Conservation (phyloP, 208 protist species). For the Wallacemonas sp. region DNA sequence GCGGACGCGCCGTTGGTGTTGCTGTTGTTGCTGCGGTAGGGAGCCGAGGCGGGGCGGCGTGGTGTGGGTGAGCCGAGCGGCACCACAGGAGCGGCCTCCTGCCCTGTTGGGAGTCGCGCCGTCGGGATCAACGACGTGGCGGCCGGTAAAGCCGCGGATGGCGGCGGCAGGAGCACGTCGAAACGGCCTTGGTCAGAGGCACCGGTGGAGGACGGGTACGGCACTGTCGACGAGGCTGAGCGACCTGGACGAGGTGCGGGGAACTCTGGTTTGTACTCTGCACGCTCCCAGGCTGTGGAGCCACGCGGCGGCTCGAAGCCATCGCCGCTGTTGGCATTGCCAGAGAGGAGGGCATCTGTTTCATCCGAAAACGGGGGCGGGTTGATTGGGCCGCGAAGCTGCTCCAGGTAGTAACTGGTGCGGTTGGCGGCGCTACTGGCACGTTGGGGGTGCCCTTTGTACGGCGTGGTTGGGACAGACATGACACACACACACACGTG, state of each 20-base stretch:
- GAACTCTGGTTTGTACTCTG: slow-evolving; percentile 11
- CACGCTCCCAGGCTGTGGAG: slow-evolving; percentile 12
- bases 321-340: neutral
- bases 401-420: slow-evolving; percentile 18
- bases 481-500: too few species aligned
- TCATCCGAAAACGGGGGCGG: neutral
- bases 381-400: slow-evolving; percentile 1
- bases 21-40: neutral
- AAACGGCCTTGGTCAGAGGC: neutral
- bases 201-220: neutral
- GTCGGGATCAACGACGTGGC: neutral
- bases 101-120: too few species aligned
- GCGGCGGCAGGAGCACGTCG: slow-evolving; percentile 3
- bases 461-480: slow-evolving; percentile 10
- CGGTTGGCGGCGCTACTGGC: neutral
- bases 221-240: neutral
- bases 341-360: neutral
- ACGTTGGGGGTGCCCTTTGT: neutral
- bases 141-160: neutral
- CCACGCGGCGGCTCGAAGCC: neutral
- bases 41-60: slow-evolving; percentile 4
- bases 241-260: neutral
- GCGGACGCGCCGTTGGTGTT: neutral
- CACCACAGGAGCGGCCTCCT: too few species aligned
- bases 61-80: too few species aligned